phyloP scores from a whole-genome alignment of 2,329 filamentous ascomycete species.

The Leptographium procerum region DNA sequence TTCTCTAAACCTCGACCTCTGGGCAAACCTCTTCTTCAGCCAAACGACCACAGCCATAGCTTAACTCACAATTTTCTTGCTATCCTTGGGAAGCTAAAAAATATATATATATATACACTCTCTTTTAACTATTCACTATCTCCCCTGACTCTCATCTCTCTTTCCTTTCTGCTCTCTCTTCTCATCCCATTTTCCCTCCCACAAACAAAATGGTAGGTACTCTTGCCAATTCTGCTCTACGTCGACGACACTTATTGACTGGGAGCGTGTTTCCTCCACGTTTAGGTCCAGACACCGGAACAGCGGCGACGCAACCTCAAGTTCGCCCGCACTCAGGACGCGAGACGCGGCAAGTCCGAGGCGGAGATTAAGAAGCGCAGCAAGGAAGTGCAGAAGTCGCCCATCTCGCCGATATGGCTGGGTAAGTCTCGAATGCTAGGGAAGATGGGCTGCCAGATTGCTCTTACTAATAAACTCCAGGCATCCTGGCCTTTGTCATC shows the following conservation, averaged over 20 bases:
- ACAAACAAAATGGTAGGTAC: slow-evolving; percentile 13
- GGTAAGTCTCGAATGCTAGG: slow-evolving; percentile 25
- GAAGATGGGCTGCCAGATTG: background rate
- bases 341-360: slow-evolving; percentile 64
- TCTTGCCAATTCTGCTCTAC: background rate
- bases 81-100: too few species aligned
- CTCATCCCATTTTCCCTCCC: background rate
- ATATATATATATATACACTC: too few species aligned
- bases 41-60: background rate
- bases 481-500: slow-evolving; percentile 46
- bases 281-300: slow-evolving; percentile 69
- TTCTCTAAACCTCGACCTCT: background rate
- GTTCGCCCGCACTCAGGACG: slow-evolving; percentile 62
- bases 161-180: background rate
- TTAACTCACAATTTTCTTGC: too few species aligned
- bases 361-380: slow-evolving; percentile 48
- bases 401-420: slow-evolving; percentile 54
- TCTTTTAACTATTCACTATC: too few species aligned
- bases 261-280: background rate
- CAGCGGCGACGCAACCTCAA: slow-evolving; percentile 72
- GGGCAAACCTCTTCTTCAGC: background rate
- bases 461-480: slow-evolving; percentile 20
- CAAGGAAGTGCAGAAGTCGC: slow-evolving; percentile 46
- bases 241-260: background rate
- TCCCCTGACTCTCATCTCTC: too few species aligned